phyloP scores from a whole-genome alignment of 163 green algal species.

The Scenedesmus sp. region DNA sequence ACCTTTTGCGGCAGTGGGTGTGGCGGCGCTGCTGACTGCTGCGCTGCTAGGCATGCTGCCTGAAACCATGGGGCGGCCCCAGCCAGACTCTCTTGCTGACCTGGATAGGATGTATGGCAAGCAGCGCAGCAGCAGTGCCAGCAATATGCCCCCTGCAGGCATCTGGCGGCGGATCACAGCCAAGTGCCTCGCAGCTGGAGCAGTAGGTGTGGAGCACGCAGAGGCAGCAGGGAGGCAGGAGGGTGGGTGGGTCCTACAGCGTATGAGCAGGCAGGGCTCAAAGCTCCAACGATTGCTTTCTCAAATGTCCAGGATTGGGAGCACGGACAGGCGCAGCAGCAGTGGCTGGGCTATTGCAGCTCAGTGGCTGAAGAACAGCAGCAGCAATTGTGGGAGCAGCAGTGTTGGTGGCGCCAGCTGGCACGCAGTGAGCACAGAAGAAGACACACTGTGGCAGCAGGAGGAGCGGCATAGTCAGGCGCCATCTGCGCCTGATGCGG shows the following conservation, averaged over 20 bases:
- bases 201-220: not conserved
- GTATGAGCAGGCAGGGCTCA: not conserved
- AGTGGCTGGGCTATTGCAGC: not conserved
- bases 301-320: not conserved
- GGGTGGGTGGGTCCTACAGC: not conserved
- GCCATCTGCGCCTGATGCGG: not conserved
- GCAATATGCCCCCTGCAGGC: not conserved
- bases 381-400: not conserved
- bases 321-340: not conserved
- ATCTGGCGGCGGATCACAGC: not conserved
- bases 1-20: conserved; percentile 21
- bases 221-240: not conserved
- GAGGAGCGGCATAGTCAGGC: not conserved
- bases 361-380: not conserved
- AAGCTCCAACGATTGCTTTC: conserved; percentile 10
- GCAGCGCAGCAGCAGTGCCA: conserved; percentile 63
- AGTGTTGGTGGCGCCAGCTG: not conserved
- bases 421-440: not conserved
- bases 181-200: not conserved
- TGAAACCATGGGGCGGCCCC: conserved; percentile 29
- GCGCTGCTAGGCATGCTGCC: conserved; percentile 24
- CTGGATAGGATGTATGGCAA: conserved; percentile 59
- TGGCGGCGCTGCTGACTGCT: not conserved
- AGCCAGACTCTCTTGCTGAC: conserved; percentile 25
- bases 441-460: not conserved